Evolutionary conservation across 2,329 filamentous ascomycete genomes (phyloP).

Genomic region (Rhynchosporium secalis): DNA sequence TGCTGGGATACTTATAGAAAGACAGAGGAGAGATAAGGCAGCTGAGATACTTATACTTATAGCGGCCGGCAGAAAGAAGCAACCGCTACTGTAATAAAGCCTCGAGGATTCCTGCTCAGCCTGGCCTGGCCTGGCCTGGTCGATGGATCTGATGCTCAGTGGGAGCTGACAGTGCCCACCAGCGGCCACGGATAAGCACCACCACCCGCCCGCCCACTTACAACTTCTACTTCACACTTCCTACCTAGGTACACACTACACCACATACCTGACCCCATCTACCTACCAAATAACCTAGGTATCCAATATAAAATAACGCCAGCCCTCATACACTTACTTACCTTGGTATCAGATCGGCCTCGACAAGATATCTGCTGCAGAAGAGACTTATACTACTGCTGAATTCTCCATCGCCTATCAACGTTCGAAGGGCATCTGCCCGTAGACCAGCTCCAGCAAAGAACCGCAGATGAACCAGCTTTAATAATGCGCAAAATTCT

Average conservation of each 20-base stretch:
- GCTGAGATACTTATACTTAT: constrained; percentile 4
- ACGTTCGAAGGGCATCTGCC: not conserved
- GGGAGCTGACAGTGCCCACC: not conserved
- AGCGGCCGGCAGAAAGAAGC: constrained; percentile 12
- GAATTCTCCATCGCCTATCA: constrained; percentile 1
- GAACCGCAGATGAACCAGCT: constrained; percentile 7
- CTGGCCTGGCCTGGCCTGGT: not conserved
- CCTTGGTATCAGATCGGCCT: constrained; percentile 7
- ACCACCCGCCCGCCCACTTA: constrained; percentile 1
- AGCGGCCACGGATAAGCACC: not conserved
- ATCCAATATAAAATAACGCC: constrained; percentile 14
- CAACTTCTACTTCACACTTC: not conserved
- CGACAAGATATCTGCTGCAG: constrained; percentile 1
- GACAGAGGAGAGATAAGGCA: not conserved
- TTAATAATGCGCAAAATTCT: constrained; percentile 27
- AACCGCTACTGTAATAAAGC: not conserved
- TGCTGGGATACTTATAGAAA: not conserved
- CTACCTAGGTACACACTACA: not conserved
- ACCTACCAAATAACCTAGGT: not conserved
- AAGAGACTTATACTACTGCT: not conserved
- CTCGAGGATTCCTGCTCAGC: too few species aligned
- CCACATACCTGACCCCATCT: not conserved
- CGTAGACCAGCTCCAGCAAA: not conserved
- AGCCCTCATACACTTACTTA: constrained; percentile 1
- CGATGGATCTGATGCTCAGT: not conserved